Base-by-base conservation (phyloP, 169 alveolate genomes). In the Eimeria brunetti region DNA sequence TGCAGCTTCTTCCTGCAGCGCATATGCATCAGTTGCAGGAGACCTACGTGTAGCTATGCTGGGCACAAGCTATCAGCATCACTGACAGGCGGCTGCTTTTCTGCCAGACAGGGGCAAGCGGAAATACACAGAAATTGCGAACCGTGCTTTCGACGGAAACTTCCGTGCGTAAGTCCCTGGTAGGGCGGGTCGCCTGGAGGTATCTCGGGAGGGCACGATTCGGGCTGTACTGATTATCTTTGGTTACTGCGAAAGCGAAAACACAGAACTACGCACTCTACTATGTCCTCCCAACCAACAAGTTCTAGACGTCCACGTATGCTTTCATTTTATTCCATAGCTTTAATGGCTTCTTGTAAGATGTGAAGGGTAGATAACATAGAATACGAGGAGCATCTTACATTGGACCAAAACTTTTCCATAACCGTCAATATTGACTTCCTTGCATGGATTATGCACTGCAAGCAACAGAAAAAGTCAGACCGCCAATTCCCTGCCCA, bases 161-260 rank as follows among this genome's bases (percentile, higher is more conserved):
- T 75, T 75, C 84, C 58, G 51, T 41, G 36, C 84, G 56, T 60
- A 75, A 44, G 18, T 36, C 60, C 33, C 84, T 75, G 60, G 84
- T 75, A 22, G 84, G 84, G 51, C 84, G 51, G 18, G 16, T 75
- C 38, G 84, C 84, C 60, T 75, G 36, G 30, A 22, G 14, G 11
- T 44, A 38, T 41, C 38, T 18, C 30, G 84, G 84, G 33, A 41
- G 60, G 56, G 30, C 36, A 75, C 84, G 84, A 38, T 20, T 18
- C 6, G 84, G 84, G 58, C 84, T 75, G 84, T 38, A 75, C 58
- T 75, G 84, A 12, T 75, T 44, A 20, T 75, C 84, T 27, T 27
- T 75, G 7, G 84, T 11, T 53, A 75, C 84, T 75, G 84, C 38
- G 12, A 38, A 75, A 12, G 8, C 51, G 60, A 33, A 75, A 75